Percentiles rank a stretch among this genome's conserved stretches.
These are phyloP conservation scores for Globisporangium nagaii DNA, from an alignment of 352 stramenopile genomes.

Conservation along the genomic window DNA sequence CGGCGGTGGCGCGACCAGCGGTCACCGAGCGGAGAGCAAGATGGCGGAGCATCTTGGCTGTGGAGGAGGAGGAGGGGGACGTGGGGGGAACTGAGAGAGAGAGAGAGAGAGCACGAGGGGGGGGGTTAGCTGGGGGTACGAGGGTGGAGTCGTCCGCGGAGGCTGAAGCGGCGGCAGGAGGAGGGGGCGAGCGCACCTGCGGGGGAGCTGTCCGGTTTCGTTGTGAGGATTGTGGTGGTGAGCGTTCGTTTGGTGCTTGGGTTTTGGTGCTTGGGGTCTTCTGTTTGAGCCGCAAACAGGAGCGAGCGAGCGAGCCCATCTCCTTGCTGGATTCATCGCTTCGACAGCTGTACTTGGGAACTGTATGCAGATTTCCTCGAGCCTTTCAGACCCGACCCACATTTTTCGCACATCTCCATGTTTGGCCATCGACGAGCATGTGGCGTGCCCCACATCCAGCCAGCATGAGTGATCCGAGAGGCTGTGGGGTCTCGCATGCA, in stretches of 20 bases:
- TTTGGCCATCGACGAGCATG: no score
- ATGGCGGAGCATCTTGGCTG: slow-evolving; percentile 13
- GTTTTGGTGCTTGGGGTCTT: slow-evolving; percentile 4
- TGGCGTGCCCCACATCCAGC: no score
- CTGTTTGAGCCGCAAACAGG: not conserved
- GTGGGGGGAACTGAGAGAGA: not conserved
- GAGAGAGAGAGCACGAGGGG: not conserved
- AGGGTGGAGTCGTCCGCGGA: no score
- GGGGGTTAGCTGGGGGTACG: not conserved
- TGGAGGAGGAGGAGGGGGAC: not conserved
- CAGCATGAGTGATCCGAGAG: no score
- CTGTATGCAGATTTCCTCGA: no score
- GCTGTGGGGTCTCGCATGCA: no score
- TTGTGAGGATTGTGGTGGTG: slow-evolving; percentile 6
- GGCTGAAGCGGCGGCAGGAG: no score
- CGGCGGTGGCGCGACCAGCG: not conserved
- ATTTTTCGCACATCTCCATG: no score
- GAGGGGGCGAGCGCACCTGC: not conserved
- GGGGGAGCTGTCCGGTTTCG: not conserved
- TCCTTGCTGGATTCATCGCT: no score
- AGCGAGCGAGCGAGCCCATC: not conserved
- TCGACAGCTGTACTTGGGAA: no score
- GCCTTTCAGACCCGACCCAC: no score
- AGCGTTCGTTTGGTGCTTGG: not conserved
- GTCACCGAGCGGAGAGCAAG: slow-evolving; percentile 10